Evolutionary conservation across 2,329 filamentous ascomycete species (phyloP).

Genomic region (Curvularia lunata): DNA sequence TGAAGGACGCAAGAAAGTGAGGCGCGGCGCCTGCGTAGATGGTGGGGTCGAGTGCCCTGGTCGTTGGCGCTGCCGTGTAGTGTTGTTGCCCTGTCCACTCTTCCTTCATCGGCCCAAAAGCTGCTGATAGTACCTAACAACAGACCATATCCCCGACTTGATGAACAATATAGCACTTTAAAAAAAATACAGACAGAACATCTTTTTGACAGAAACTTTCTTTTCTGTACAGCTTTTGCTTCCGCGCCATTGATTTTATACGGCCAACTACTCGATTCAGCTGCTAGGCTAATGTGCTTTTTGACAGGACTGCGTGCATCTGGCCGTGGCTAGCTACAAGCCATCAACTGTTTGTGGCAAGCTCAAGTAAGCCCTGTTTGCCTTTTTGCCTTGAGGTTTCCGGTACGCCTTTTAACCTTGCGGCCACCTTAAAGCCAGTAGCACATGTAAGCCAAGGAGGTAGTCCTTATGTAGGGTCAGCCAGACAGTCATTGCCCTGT

Average conservation of each 20-base stretch:
- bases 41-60: slow-evolving; percentile 8
- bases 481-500: slow-evolving; percentile 4
- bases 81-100: background rate
- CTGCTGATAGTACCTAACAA: background rate
- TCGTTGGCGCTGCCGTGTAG: background rate
- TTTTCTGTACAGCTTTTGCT: background rate
- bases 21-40: slow-evolving; percentile 3
- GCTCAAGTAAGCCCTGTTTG: slow-evolving; percentile 22
- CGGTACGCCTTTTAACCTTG: slow-evolving; percentile 16
- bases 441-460: slow-evolving; percentile 11
- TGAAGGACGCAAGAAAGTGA: slow-evolving; percentile 13
- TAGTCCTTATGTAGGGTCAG: slow-evolving; percentile 12
- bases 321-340: background rate
- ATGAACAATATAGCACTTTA: background rate
- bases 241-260: background rate
- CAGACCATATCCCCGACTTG: background rate
- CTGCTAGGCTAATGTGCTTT: background rate
- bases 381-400: slow-evolving; percentile 25
- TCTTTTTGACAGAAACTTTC: background rate
- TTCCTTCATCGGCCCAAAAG: background rate
- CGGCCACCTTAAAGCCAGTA: slow-evolving; percentile 16
- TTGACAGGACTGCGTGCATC: background rate
- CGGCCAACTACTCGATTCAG: background rate
- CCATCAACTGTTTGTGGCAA: background rate
- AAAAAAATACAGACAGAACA: background rate